A percentile compares a stretch with the other conserved stretches of the same genome.
phyloP scores from a whole-genome alignment of 768 basidiomycete species.

The Mycena amicta region DNA sequence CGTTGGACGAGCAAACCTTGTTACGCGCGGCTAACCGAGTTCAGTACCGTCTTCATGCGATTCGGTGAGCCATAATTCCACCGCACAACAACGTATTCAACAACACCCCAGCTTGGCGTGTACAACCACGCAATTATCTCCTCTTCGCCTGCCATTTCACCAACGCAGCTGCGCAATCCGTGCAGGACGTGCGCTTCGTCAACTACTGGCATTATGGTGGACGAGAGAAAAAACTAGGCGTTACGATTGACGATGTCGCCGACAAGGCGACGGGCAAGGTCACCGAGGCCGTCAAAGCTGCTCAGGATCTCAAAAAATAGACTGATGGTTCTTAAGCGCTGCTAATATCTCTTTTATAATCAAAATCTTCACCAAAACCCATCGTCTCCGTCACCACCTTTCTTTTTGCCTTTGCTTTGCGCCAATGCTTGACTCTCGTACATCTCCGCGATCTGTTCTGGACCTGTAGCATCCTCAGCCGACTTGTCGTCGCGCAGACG shows the following conservation, averaged over 20 bases:
- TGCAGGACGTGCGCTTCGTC: conserved; percentile 83
- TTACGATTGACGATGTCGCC: conserved; percentile 29
- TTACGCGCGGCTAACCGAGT: conserved; percentile 7
- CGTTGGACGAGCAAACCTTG: conserved; percentile 39
- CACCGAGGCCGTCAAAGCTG: conserved; percentile 52
- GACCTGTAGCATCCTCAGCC: conserved; percentile 88
- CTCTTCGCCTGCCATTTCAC: conserved; percentile 93
- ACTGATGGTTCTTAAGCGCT: conserved; percentile 24
- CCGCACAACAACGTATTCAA: background rate
- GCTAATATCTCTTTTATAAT: conserved; percentile 24
- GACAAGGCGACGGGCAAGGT: conserved; percentile 43
- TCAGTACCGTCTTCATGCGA: conserved; percentile 87
- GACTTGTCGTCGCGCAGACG: conserved; percentile 91
- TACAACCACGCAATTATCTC: conserved; percentile 94
- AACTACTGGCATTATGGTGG: conserved; percentile 93
- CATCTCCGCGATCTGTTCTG: conserved; percentile 97
- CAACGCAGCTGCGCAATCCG: conserved; percentile 82
- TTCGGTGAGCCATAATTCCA: conserved; percentile 61
- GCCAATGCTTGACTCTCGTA: conserved; percentile 87
- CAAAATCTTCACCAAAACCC: conserved; percentile 66
- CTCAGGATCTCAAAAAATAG: conserved; percentile 26
- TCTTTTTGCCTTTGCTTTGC: conserved; percentile 70
- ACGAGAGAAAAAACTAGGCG: conserved; percentile 66
- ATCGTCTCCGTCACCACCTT: conserved; percentile 72
- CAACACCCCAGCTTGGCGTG: conserved; percentile 75